These are phyloP conservation scores for Aspergillus jensenii DNA, from an alignment of 2,329 filamentous ascomycete species.

Conservation along the genomic window DNA sequence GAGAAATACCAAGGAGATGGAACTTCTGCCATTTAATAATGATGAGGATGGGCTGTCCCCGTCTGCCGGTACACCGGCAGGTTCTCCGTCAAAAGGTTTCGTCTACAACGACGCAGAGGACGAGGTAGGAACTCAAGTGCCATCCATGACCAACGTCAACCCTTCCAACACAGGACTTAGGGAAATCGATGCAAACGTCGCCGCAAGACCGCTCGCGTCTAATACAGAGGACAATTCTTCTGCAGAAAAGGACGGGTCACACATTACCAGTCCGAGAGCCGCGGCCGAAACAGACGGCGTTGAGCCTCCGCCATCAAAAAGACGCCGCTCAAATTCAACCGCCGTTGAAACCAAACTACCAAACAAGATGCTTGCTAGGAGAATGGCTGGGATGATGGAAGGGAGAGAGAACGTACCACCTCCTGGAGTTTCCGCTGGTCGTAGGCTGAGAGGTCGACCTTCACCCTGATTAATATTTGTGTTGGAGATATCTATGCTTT, in stretches of 20 bases:
- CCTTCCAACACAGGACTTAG: slow-evolving; percentile 47
- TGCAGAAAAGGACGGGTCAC: slow-evolving; percentile 11
- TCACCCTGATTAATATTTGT: slow-evolving; percentile 19
- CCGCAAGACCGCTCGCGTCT: slow-evolving; percentile 31
- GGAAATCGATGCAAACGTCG: slow-evolving; percentile 54
- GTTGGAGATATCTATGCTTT: not conserved
- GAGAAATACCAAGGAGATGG: slow-evolving; percentile 41
- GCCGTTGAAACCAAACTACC: slow-evolving; percentile 42
- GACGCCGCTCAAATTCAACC: slow-evolving; percentile 29
- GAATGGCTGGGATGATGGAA: slow-evolving; percentile 41
- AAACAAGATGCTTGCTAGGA: slow-evolving; percentile 41
- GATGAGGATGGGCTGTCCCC: slow-evolving; percentile 26
- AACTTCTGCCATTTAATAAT: slow-evolving; percentile 30
- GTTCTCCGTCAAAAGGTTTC: slow-evolving; percentile 51
- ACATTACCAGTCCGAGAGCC: slow-evolving; percentile 1
- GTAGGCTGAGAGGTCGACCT: slow-evolving; percentile 32
- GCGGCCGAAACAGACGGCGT: slow-evolving; percentile 23
- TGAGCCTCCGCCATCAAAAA: slow-evolving; percentile 27
- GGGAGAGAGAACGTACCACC: slow-evolving; percentile 47
- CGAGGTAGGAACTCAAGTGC: slow-evolving; percentile 35
- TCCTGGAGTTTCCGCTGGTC: slow-evolving; percentile 24
- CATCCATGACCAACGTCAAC: slow-evolving; percentile 27
- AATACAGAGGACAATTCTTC: slow-evolving; percentile 17
- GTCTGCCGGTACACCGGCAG: slow-evolving; percentile 24
- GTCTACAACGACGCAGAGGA: slow-evolving; percentile 53